A percentile compares a stretch with the other conserved stretches of the same genome.
Evolutionary conservation across 1,284 basidiomycete genomes (phyloP).

Genomic region (Tausonia pullulans): DNA sequence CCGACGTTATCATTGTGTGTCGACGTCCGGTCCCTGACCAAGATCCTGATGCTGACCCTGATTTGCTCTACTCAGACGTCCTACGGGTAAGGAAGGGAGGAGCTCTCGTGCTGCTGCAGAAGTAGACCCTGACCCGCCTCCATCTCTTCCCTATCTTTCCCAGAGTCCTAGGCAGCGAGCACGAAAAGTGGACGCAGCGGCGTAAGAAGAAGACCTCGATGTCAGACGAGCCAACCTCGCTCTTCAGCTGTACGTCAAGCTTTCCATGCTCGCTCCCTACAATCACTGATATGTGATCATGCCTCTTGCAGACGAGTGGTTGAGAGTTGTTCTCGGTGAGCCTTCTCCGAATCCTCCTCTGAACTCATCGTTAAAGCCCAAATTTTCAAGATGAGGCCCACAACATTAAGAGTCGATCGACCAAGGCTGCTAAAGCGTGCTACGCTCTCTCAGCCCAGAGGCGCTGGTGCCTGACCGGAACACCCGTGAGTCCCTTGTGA

Average conservation of each 20-base stretch:
- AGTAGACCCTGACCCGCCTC: neutral
- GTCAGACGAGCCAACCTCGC: conserved; percentile 32
- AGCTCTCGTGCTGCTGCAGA: neutral
- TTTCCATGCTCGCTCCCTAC: neutral
- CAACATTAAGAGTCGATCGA: conserved; percentile 82
- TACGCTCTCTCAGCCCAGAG: conserved; percentile 69
- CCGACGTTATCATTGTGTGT: conserved; percentile 77
- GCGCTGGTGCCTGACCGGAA: conserved; percentile 62
- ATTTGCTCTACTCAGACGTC: conserved; percentile 30
- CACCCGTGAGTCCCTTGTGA: neutral
- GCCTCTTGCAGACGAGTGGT: conserved; percentile 52
- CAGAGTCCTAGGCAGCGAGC: conserved; percentile 58
- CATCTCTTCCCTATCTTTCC: neutral
- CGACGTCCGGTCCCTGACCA: conserved; percentile 46
- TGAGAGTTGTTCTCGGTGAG: conserved; percentile 43
- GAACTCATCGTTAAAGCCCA: conserved; percentile 11
- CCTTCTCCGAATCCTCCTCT: conserved; percentile 15
- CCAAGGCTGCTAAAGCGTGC: conserved; percentile 81
- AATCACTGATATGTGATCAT: neutral
- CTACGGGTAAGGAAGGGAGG: conserved; percentile 1
- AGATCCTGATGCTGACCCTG: neutral
- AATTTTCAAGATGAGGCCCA: conserved; percentile 69
- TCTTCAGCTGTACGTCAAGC: conserved; percentile 10
- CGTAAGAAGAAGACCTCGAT: conserved; percentile 36
- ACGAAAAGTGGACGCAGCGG: conserved; percentile 50